These are phyloP conservation scores for Termitomyces titanicus DNA, from an alignment of 768 basidiomycete genomes.

Conservation along the genomic window DNA sequence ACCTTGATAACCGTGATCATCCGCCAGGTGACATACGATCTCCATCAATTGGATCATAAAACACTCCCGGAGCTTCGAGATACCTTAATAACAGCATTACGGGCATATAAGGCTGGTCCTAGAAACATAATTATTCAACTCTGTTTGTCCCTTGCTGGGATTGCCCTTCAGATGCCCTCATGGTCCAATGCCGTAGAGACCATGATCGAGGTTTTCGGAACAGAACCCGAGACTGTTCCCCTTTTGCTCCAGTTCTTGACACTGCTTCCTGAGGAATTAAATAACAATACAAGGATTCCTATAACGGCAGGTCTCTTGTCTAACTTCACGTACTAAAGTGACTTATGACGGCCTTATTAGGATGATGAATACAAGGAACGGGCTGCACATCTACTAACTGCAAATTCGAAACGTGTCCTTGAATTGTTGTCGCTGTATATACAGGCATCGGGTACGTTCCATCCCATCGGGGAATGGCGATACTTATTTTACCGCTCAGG, in stretches of 20 bases:
- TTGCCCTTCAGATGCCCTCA: slow-evolving; percentile 83
- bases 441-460: slow-evolving; percentile 71
- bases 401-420: slow-evolving; percentile 68
- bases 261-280: slow-evolving; percentile 86
- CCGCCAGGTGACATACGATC: slow-evolving; percentile 88
- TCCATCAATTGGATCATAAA: slow-evolving; percentile 75
- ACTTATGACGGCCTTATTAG: slow-evolving; percentile 31
- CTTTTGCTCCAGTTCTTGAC: slow-evolving; percentile 87
- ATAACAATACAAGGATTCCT: slow-evolving; percentile 81
- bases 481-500: slow-evolving; percentile 41
- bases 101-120: slow-evolving; percentile 71
- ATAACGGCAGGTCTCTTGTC: slow-evolving; percentile 61
- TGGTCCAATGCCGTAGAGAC: slow-evolving; percentile 81
- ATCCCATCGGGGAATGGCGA: not conserved
- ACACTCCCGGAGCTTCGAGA: slow-evolving; percentile 81
- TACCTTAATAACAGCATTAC: slow-evolving; percentile 76
- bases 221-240: slow-evolving; percentile 79
- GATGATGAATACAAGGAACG: slow-evolving; percentile 73
- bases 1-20: slow-evolving; percentile 28
- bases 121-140: slow-evolving; percentile 85
- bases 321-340: not conserved
- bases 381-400: slow-evolving; percentile 57
- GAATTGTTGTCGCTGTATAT: slow-evolving; percentile 85
- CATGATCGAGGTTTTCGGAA: slow-evolving; percentile 84
- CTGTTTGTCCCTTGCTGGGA: slow-evolving; percentile 84